Evolutionary conservation across 148 eudicot genomes (phyloP).

Genomic region (Persicaria tinctoria): DNA sequence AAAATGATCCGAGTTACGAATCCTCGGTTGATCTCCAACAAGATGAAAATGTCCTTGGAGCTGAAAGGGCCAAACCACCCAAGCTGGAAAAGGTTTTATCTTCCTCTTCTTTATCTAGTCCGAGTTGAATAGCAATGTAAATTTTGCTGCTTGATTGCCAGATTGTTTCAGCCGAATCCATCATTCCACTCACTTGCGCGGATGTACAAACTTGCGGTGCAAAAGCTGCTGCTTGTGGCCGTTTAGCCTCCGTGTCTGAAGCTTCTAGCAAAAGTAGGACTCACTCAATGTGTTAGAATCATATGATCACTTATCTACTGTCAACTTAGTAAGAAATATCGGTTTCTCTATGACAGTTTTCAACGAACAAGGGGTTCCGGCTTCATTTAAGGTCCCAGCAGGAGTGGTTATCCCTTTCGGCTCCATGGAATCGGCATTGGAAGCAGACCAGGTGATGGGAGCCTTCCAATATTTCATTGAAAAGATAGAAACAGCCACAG

Average conservation of each 20-base stretch:
- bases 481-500: constrained; percentile 65
- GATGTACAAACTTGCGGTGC: constrained; percentile 65
- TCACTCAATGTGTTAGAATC: background rate
- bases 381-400: constrained; percentile 70
- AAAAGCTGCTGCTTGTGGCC: constrained; percentile 88
- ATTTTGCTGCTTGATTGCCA: constrained; percentile 24
- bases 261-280: constrained; percentile 59
- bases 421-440: constrained; percentile 70
- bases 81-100: background rate
- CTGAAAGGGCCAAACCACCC: background rate
- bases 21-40: constrained; percentile 24
- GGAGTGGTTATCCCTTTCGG: constrained; percentile 90
- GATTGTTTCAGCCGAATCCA: constrained; percentile 40
- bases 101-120: background rate
- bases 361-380: constrained; percentile 84
- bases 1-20: constrained; percentile 20
- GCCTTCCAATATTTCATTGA: constrained; percentile 40
- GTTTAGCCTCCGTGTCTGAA: constrained; percentile 59
- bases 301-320: background rate
- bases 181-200: constrained; percentile 59
- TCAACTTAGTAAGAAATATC: background rate
- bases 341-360: constrained; percentile 37
- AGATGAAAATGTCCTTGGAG: background rate
- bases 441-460: constrained; percentile 39
- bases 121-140: background rate